Evolutionary conservation across 2,329 filamentous ascomycete species (phyloP), one percentile per base, ranked within the genome.

Genomic region (Talaromyces piceae): DNA sequence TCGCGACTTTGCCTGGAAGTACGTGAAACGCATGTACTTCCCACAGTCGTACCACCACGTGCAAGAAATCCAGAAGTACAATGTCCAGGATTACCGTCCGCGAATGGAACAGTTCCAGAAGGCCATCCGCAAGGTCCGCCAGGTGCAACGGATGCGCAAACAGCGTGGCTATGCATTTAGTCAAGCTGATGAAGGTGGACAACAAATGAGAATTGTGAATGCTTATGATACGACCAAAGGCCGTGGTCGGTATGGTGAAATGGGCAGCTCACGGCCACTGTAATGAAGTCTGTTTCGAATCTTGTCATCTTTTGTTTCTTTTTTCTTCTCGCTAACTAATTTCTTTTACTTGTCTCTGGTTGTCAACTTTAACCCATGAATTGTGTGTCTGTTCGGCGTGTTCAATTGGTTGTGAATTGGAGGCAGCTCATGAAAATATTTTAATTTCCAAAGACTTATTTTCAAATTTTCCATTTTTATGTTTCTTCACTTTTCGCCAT

Each of bases 91-190:
- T 73, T 98, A 98, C 72, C 80, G 93, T 65, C 93, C 93, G 56
- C 84, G 93, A 65, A 98, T 98, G 93, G 93, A 98, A 66, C 93
- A 98, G 73, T 98, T 98, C 77, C 93, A 98, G 73, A 98, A 98
- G 73, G 93, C 93, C 20, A 97, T 98, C 65, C 87, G 93, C 63
- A 98, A 98, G 74, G 93, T 98, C 49, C 83, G 93, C 47, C 93
- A 98, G 72, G 93, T 97, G 37, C 93, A 97, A 73, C 87, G 93
- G 57, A 98, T 97, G 93, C 89, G 93, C 67, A 98, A 98, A 74
- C 93, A 98, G 74, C 87, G 93, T 64, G 93, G 93, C 28, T 98
- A 98, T 66, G 93, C 93, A 56, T 98, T 98, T 72, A 95, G 89
- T 61, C 91, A 96, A 72, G 94, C 91, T 53, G 93, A 98, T 67